A percentile compares a stretch with the other conserved stretches of the same genome.
These are phyloP conservation scores for Tremella yokohamensis DNA, from an alignment of 768 basidiomycete species.

Conservation along the genomic window DNA sequence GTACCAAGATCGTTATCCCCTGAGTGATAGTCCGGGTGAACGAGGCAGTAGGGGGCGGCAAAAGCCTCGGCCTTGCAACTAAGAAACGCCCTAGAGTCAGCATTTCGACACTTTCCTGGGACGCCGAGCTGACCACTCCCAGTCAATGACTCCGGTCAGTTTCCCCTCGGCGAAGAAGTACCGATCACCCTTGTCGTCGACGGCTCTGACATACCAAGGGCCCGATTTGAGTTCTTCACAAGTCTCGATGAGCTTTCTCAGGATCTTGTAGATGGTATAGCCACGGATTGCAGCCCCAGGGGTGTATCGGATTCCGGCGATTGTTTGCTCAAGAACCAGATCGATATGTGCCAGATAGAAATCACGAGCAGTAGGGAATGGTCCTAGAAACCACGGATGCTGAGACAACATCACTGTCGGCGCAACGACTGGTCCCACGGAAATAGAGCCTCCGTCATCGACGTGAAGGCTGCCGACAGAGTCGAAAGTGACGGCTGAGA, in stretches of 20 bases:
- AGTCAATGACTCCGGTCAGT: conserved; percentile 45
- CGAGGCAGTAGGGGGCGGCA: not conserved
- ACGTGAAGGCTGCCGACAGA: conserved; percentile 12
- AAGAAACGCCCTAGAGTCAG: conserved; percentile 7
- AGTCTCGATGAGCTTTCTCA: conserved; percentile 4
- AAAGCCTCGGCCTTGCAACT: conserved; percentile 14
- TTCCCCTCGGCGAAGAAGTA: conserved; percentile 35
- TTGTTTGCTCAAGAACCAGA: conserved; percentile 3
- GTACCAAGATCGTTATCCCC: not conserved
- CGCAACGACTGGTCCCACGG: conserved; percentile 1
- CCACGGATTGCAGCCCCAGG: not conserved
- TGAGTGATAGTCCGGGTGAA: not conserved
- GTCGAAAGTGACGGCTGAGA: conserved; percentile 9
- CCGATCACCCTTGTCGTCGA: conserved; percentile 40
- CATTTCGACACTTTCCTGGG: too few relatives aligned
- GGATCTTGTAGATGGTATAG: conserved; percentile 9
- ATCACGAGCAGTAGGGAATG: conserved; percentile 7
- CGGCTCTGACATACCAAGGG: conserved; percentile 31
- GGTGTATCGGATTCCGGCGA: not conserved
- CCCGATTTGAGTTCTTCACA: conserved; percentile 12
- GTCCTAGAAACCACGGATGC: not conserved
- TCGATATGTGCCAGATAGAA: not conserved
- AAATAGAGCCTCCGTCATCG: not conserved
- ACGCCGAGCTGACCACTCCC: too few relatives aligned
- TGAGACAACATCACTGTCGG: not conserved